Conservation (phyloP, 371 early-diverging fungal genomes). For the Fennellomyces sp. region DNA sequence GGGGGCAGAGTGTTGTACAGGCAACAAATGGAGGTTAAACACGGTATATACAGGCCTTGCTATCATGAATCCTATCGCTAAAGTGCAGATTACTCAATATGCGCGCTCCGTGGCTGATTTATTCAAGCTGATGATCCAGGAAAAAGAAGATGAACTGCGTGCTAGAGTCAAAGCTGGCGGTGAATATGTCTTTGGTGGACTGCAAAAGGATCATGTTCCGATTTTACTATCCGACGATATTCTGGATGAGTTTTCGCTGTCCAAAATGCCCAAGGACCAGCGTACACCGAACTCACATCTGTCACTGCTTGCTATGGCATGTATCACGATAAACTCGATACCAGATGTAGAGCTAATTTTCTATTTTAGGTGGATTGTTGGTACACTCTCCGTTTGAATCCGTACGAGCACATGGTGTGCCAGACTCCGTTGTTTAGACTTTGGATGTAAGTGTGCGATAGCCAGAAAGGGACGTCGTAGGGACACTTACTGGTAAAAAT, state of each 20-base stretch:
- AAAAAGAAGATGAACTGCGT: constrained; percentile 79
- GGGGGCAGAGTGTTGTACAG: neutral
- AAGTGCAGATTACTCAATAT: constrained; percentile 86
- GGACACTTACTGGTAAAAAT: no score
- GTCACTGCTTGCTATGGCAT: constrained; percentile 88
- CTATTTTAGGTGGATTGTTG: constrained; percentile 79
- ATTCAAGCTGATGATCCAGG: constrained; percentile 93
- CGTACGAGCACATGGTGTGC: constrained; percentile 94
- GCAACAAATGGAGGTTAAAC: neutral
- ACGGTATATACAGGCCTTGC: constrained; percentile 67
- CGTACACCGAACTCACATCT: constrained; percentile 90
- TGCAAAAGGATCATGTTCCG: constrained; percentile 57
- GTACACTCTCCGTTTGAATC: constrained; percentile 81
- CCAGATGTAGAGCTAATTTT: neutral
- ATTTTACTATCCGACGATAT: constrained; percentile 82
- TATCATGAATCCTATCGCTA: constrained; percentile 91
- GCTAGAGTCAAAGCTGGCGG: constrained; percentile 74
- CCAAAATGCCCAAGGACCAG: constrained; percentile 76
- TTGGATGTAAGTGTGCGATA: constrained; percentile 68
- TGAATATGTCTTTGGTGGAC: constrained; percentile 84
- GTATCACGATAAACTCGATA: no score
- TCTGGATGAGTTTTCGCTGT: constrained; percentile 88
- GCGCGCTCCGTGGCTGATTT: constrained; percentile 86
- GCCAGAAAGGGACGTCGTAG: no score
- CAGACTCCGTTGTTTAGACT: constrained; percentile 95